Base-by-base conservation (phyloP, 2,329 filamentous ascomycete genomes). In the Bipolaris gigantea region DNA sequence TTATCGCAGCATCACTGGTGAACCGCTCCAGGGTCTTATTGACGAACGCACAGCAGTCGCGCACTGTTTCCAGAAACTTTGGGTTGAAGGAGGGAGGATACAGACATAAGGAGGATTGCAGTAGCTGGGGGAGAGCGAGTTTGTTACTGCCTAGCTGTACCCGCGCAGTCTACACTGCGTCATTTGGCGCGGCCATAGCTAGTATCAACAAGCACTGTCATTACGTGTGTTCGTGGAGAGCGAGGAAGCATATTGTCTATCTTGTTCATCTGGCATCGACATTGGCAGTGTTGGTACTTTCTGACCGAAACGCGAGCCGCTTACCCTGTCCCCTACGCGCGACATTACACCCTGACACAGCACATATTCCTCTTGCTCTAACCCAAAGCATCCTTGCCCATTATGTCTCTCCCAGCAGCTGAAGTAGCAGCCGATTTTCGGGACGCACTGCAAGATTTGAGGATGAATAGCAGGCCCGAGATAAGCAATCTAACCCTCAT, bases 401-500 rank as follows among this genome's bases (percentile, higher is more conserved):
- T 76, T 79, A 89, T 88, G 85, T 85, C 84, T 76, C 80, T 81
- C 62, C 80, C 80, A 62, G 87, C 89, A 61, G 91, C 90, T 74
- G 92, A 96, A 77, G 90, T 99, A 66, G 92, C 92, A 60, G 89
- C 93, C 76, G 94, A 97, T 78, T 99, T 96, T 79, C 90, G 89
- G 74, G 89, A 91, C 71, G 94, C 92, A 50, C 81, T 99, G 73
- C 90, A 96, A 78, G 93, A 97, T 76, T 82, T 99, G 69, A 90
- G 89, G 62, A 84, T 87, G 73, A 97, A 97, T 78, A 90, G 91
- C 77, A 88, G 92, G 71, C 91, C 91, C 76, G 93, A 97, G 77
- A 99, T 99, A 75, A 93, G 89, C 81, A 97, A 95, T 77, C 79
- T 99, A 77, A 99, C 94, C 59, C 87, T 96, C 74, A 97, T 99